Conservation (phyloP, 177 flowering plant genomes). For the Vitis hybrid region DNA sequence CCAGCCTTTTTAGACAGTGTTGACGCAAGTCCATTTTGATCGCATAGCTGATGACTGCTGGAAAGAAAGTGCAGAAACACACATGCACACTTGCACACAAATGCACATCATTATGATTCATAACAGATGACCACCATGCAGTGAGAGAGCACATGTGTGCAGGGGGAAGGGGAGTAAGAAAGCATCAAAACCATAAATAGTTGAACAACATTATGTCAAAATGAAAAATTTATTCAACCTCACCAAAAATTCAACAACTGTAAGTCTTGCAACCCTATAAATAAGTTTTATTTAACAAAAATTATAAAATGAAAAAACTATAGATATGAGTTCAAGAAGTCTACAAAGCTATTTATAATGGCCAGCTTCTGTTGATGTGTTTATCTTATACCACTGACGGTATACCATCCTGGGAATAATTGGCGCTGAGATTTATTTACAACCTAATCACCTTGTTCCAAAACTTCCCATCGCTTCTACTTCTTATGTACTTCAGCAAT, state of each 20-base stretch:
- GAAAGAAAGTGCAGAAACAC: no score
- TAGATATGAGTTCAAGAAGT: slow-evolving; percentile 10
- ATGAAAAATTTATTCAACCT: background rate
- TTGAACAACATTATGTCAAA: background rate
- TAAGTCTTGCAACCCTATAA: background rate
- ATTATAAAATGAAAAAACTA: slow-evolving; percentile 10
- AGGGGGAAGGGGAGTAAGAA: no score
- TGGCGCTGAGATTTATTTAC: slow-evolving; percentile 26
- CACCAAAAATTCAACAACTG: background rate
- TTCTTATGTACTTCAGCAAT: slow-evolving; percentile 10
- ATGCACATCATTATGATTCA: no score
- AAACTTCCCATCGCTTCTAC: slow-evolving; percentile 16
- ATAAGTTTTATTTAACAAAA: slow-evolving; percentile 17
- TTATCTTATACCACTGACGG: slow-evolving; percentile 10
- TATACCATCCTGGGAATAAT: slow-evolving; percentile 10
- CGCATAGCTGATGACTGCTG: no score
- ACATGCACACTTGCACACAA: no score
- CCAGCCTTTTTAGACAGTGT: no score
- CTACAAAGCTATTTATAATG: slow-evolving; percentile 12
- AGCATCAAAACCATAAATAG: background rate
- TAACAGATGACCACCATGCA: no score
- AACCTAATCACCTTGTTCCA: slow-evolving; percentile 18
- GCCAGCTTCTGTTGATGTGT: slow-evolving; percentile 13
- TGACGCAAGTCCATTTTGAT: no score
- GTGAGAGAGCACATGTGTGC: no score